Evolutionary conservation across 129 eudicot genomes (phyloP).

Genomic region (Artemisia annua): DNA sequence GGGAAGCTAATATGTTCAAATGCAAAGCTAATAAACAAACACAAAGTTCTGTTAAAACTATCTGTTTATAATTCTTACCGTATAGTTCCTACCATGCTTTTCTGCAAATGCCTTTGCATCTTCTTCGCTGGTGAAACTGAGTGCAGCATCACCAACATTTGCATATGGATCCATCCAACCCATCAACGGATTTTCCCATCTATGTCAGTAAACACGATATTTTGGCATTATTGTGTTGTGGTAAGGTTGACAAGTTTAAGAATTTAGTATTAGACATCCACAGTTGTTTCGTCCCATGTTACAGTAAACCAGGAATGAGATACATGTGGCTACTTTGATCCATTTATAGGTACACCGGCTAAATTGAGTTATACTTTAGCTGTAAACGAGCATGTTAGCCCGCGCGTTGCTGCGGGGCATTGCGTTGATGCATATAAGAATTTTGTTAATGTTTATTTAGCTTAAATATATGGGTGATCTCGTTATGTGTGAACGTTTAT

Average conservation of each 20-base stretch:
- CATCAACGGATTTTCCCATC: slow-evolving; percentile 99
- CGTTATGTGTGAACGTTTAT: too few species aligned
- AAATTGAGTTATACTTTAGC: background rate
- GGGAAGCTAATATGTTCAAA: background rate
- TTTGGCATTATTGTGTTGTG: background rate
- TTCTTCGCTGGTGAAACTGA: slow-evolving; percentile 71
- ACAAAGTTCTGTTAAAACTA: background rate
- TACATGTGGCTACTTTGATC: background rate
- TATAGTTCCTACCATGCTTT: slow-evolving; percentile 93
- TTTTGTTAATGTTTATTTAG: too few species aligned
- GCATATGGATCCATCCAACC: slow-evolving; percentile 99
- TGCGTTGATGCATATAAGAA: too few species aligned
- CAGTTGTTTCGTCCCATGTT: background rate
- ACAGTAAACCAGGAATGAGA: background rate
- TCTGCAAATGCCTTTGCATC: slow-evolving; percentile 82
- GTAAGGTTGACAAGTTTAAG: background rate
- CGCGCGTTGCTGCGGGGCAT: too few species aligned
- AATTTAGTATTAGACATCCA: background rate
- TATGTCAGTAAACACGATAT: slow-evolving; percentile 18
- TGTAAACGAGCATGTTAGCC: background rate
- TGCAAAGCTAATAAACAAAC: background rate
- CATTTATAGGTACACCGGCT: background rate
- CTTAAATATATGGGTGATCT: too few species aligned
- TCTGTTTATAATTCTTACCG: slow-evolving; percentile 37
- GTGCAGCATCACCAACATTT: slow-evolving; percentile 85